phyloP scores from a whole-genome alignment of 179 eudicot species.

The Beta macrorhiza region DNA sequence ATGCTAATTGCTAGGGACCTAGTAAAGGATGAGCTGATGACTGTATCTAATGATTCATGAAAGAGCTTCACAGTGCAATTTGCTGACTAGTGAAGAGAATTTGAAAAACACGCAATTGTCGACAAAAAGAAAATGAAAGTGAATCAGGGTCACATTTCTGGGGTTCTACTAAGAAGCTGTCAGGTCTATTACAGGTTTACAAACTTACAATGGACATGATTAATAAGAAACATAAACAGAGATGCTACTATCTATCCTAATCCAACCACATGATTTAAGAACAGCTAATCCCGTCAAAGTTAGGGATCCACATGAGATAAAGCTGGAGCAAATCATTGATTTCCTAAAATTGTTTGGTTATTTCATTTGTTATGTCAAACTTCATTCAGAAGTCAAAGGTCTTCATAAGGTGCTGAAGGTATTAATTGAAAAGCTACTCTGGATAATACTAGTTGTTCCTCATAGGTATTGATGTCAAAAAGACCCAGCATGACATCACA shows the following conservation, averaged over 20 bases:
- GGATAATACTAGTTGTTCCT: background rate
- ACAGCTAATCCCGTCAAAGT: background rate
- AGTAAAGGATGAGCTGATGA: background rate
- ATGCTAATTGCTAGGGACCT: background rate
- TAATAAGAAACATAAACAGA: background rate
- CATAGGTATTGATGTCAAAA: background rate
- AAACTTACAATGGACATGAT: background rate
- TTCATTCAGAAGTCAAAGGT: background rate
- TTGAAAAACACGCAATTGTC: background rate
- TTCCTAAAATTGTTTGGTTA: background rate
- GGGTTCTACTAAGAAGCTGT: background rate
- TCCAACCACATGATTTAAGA: background rate
- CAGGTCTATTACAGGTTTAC: background rate
- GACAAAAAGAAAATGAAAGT: background rate
- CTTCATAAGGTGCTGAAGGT: background rate
- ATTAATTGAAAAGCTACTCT: background rate
- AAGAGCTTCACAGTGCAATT: background rate
- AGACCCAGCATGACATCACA: background rate
- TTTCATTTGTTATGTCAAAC: background rate
- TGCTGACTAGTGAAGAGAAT: background rate
- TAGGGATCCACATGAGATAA: background rate
- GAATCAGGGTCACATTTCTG: background rate
- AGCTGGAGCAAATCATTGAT: background rate
- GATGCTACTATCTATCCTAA: background rate
- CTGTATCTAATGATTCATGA: background rate